Evolutionary conservation across 352 stramenopile genomes (phyloP), one percentile per base, ranked within the genome.

Genomic region (Ophiocytium majus): DNA sequence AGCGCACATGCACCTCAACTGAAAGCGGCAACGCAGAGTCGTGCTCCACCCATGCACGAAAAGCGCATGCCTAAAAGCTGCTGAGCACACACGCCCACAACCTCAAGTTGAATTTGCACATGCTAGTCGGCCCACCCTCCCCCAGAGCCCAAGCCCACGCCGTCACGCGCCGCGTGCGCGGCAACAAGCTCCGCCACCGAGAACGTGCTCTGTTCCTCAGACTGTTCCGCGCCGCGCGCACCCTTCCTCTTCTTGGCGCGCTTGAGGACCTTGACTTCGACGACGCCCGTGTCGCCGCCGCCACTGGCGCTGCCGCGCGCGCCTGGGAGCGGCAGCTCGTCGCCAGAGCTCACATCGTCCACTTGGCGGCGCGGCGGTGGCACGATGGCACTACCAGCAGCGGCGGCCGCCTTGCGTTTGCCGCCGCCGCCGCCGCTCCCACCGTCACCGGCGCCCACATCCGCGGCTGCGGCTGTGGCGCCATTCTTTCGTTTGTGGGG

Each of bases 251-350:
- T 57, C 43, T 57, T 57, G 19, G 57, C 57, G 17, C 57, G 57
- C 57, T 66, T 66, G 5, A 76, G 5, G 5, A 76, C 31, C 64
- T 76, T 76, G 10, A 76, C 64, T 76, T 76, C 64, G 17, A 76
- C 64, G 5, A 76, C 64, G 34, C 64, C 64, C 31, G 31, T 76
- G 5, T 76, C 64, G 17, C 5, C 64, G 34, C 64, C 34, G 64
- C 64, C 34, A 37, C 64, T 5, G 64, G 31, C 28, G 57, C 28
- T 66, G 57, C 28, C 28, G 34, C 64, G 31, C 10, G 31, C 5
- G 5, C 64, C 34, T 17, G 5, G 5, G 5, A 76, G 64, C 17
- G 64, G 64, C 64, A 76, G 64, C 64, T 76, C 64, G 34, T 76
- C 64, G 5, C 64, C 64, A 5, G 31, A 37, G 64, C 64, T 76